A percentile compares a stretch with the other conserved stretches of the same genome.
phyloP scores from a whole-genome alignment of 768 basidiomycete species.

The Kwoniella sp. region DNA sequence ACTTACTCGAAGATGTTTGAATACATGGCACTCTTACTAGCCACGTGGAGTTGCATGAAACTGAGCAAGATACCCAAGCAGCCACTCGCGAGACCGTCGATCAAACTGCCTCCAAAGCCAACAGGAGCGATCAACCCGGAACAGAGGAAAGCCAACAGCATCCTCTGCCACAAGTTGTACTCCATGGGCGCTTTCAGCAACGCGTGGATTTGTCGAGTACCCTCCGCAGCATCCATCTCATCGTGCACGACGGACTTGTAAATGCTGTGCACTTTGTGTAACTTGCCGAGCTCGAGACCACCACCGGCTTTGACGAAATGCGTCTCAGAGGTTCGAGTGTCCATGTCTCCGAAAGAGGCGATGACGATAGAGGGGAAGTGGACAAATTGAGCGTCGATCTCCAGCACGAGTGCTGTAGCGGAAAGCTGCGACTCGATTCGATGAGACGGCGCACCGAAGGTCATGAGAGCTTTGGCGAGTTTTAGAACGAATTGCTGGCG shows the following conservation, averaged over 20 bases:
- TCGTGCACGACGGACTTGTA: conserved; percentile 52
- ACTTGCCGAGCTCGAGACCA: conserved; percentile 50
- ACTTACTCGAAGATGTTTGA: conserved; percentile 90
- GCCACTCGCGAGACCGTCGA: conserved; percentile 47
- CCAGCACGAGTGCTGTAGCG: conserved; percentile 47
- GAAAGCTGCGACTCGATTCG: conserved; percentile 51
- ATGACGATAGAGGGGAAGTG: conserved; percentile 53
- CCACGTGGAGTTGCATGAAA: conserved; percentile 72
- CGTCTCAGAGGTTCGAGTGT: conserved; percentile 51
- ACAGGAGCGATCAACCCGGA: conserved; percentile 79
- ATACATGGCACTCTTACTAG: conserved; percentile 74
- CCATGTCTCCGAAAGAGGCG: conserved; percentile 48
- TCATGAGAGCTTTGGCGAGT: conserved; percentile 83
- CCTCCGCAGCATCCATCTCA: conserved; percentile 48
- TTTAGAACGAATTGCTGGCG: conserved; percentile 84
- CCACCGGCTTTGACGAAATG: conserved; percentile 45
- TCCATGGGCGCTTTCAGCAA: conserved; percentile 68
- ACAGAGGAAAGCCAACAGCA: conserved; percentile 68
- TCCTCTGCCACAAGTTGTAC: conserved; percentile 67
- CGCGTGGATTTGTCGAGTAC: conserved; percentile 59
- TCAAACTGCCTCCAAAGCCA: conserved; percentile 78
- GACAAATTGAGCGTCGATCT: conserved; percentile 53
- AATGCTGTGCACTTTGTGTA: conserved; percentile 48
- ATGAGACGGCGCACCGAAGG: conserved; percentile 53
- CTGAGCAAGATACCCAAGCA: conserved; percentile 65